Evolutionary conservation across 306 rosid species (phyloP).

Genomic region (Medicago ruthenica): DNA sequence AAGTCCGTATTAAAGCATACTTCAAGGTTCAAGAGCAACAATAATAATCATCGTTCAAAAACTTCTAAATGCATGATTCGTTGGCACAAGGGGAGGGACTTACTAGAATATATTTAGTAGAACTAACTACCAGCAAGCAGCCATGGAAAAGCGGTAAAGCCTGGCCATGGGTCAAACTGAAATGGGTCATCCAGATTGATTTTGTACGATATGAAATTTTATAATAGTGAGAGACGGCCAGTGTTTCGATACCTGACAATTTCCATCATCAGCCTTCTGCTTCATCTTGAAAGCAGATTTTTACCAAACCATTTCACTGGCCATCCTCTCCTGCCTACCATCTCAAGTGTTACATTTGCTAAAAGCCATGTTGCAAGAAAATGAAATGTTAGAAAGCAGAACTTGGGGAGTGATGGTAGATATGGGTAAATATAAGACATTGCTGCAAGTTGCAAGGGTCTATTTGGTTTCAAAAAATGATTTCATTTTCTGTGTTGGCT

Average conservation of each 20-base stretch:
- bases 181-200: slow-evolving; percentile 5
- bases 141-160: neutral
- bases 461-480: neutral
- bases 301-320: too few relatives aligned
- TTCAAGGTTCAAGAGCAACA: slow-evolving; percentile 4
- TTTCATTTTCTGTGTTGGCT: neutral
- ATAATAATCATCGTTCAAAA: slow-evolving; percentile 9
- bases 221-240: slow-evolving; percentile 16
- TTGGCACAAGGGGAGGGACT: neutral
- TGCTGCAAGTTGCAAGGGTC: neutral
- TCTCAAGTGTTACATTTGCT: slow-evolving; percentile 16
- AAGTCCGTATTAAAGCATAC: slow-evolving; percentile 1
- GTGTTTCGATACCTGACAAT: neutral
- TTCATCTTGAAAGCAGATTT: neutral
- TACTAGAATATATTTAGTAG: neutral
- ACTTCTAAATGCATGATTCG: slow-evolving; percentile 1
- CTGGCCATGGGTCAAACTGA: slow-evolving; percentile 14
- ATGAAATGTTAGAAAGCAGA: neutral
- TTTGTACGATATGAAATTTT: slow-evolving; percentile 7
- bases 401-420: neutral
- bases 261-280: neutral
- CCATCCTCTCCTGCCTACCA: slow-evolving; percentile 19
- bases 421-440: slow-evolving; percentile 11
- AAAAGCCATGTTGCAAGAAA: slow-evolving; percentile 7
- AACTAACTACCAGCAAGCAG: neutral